Conservation (phyloP, 768 basidiomycete genomes). For the Pleurotus sapidus region DNA sequence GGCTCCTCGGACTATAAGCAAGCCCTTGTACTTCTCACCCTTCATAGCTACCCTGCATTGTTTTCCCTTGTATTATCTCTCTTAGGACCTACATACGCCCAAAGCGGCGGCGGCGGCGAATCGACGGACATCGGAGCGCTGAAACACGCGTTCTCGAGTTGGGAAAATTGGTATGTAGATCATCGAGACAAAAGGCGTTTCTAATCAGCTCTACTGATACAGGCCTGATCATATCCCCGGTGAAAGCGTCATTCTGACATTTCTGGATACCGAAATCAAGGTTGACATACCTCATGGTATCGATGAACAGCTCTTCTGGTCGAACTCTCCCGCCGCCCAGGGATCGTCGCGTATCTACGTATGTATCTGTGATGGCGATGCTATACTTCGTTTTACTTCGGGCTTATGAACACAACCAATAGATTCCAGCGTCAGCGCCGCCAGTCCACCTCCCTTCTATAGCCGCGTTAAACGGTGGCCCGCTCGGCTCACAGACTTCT, state of each 20-base stretch:
- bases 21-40: conserved; percentile 79
- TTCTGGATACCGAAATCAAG: conserved; percentile 74
- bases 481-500: background rate
- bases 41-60: conserved; percentile 78
- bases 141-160: conserved; percentile 46
- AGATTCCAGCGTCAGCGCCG: conserved; percentile 70
- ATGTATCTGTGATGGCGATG: conserved; percentile 30
- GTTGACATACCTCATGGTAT: conserved; percentile 65
- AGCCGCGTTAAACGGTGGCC: background rate
- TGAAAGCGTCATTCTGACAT: conserved; percentile 70
- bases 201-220: conserved; percentile 36
- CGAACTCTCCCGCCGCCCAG: conserved; percentile 28
- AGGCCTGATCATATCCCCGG: conserved; percentile 80
- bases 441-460: conserved; percentile 29
- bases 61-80: conserved; percentile 66
- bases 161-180: background rate
- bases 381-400: too few species aligned
- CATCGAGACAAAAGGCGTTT: conserved; percentile 20
- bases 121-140: conserved; percentile 77
- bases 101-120: conserved; percentile 82
- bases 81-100: conserved; percentile 73
- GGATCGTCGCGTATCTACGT: conserved; percentile 1
- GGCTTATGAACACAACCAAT: background rate
- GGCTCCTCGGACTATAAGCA: conserved; percentile 35
- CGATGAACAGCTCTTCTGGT: conserved; percentile 72